Percentiles rank a stretch among this genome's conserved stretches.
Conservation (phyloP, 306 rosid species). For the Abrus precatorius region DNA sequence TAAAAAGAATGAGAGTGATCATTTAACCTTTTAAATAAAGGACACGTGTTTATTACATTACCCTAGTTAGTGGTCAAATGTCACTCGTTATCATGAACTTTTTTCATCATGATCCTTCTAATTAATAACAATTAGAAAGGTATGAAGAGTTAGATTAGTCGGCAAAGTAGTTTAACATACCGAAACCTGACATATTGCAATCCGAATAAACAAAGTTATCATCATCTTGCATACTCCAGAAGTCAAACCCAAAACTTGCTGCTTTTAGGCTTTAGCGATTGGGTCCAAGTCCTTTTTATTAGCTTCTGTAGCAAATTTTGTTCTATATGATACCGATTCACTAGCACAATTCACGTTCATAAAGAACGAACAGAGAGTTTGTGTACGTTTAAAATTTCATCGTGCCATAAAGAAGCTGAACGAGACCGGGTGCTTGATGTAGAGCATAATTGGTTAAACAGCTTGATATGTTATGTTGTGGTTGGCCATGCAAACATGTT, state of each 20-base stretch:
- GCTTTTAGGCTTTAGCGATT: slow-evolving; percentile 4
- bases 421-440: slow-evolving; percentile 46
- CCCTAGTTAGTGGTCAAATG: slow-evolving; percentile 55
- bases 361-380: not conserved
- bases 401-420: slow-evolving; percentile 19
- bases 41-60: slow-evolving; percentile 53
- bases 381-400: not conserved
- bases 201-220: slow-evolving; percentile 26
- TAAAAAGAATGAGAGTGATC: not conserved
- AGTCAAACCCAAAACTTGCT: slow-evolving; percentile 39
- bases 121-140: slow-evolving; percentile 36
- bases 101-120: slow-evolving; percentile 30
- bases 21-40: not conserved
- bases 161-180: slow-evolving; percentile 7
- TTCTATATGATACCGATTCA: slow-evolving; percentile 21
- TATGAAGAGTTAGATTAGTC: slow-evolving; percentile 35
- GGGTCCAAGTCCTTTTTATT: not conserved
- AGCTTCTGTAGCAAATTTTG: slow-evolving; percentile 7
- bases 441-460: slow-evolving; percentile 13
- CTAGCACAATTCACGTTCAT: slow-evolving; percentile 37
- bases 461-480: slow-evolving; percentile 13
- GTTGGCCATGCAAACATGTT: slow-evolving; percentile 35
- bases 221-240: not conserved
- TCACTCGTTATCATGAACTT: slow-evolving; percentile 34
- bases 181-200: slow-evolving; percentile 41